phyloP scores from a whole-genome alignment of 2,329 filamentous ascomycete genomes.

The Pseudocercospora crystallina region DNA sequence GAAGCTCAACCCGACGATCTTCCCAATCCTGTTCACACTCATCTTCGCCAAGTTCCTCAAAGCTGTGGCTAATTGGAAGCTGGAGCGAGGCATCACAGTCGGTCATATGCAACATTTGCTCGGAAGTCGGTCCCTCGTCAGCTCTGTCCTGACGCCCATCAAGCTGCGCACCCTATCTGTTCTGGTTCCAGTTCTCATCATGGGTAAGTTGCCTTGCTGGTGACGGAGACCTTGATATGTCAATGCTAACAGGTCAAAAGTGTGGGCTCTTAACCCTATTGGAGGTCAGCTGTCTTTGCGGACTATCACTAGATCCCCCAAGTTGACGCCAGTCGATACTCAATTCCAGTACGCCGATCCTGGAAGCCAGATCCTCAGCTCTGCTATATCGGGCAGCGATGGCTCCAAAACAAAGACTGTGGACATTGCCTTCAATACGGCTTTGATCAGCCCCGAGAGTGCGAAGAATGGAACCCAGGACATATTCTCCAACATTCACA shows the following conservation, averaged over 20 bases:
- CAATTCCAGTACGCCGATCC: conserved; percentile 9
- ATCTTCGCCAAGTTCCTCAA: conserved; percentile 18
- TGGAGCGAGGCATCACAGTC: conserved; percentile 17
- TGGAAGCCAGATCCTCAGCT: background rate
- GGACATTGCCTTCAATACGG: background rate
- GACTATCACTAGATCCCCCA: background rate
- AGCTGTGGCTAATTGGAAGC: conserved; percentile 11
- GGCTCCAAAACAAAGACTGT: background rate
- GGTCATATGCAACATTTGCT: conserved; percentile 16
- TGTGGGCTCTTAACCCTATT: conserved; percentile 2
- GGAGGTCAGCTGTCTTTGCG: conserved; percentile 12
- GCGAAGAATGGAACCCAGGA: conserved; percentile 19
- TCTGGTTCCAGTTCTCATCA: conserved; percentile 6
- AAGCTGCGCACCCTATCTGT: conserved; percentile 8
- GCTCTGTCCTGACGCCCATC: conserved; percentile 10
- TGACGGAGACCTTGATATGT: too few relatives aligned
- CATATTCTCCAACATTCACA: conserved; percentile 18
- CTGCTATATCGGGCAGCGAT: too few relatives aligned
- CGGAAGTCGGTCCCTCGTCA: conserved; percentile 14
- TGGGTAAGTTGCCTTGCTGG: background rate
- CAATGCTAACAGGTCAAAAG: too few relatives aligned
- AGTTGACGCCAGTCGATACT: conserved; percentile 7
- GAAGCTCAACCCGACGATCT: conserved; percentile 16
- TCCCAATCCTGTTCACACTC: conserved; percentile 17
- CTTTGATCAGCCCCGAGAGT: background rate